Base-by-base conservation (phyloP, 2,329 filamentous ascomycete genomes). In the Incumbomyces lentus region DNA sequence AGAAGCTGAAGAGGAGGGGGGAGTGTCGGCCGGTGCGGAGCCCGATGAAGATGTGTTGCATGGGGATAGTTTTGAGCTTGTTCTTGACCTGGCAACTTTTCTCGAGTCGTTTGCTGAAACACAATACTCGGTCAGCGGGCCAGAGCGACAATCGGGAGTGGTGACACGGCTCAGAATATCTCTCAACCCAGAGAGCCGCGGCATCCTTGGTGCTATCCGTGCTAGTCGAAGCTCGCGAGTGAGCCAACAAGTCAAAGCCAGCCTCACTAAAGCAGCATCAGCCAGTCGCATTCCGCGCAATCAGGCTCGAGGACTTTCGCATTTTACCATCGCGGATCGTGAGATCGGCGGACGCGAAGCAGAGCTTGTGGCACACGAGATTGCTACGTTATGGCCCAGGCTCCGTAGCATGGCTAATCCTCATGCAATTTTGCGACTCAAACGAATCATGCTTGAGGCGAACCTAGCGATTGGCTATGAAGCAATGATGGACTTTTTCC, bases 401-500 rank as follows among this genome's bases (percentile, higher is more conserved):
- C 12, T 45, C 2, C 22, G n/a, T 7, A 22, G n/a, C 29, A n/a
- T 45, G 6, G n/a, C 16, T 16, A 29, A 45, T 31, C 3, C 10
- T n/a, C 17, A 13, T n/a, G 12, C 33, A 13, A 19, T 45, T 5
- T n/a, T 44, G 12, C n/a, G n/a, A n/a, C n/a, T n/a, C 22, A 26
- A 8, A 4, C 33, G 34, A 29, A 37, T 45, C 34, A 45, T 37
- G 42, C 14, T 30, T n/a, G 18, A 45, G 14, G 16, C 16, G 12
- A 18, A 31, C 12, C 17, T 29, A 3, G 34, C 14, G 11, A 31
- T 45, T 13, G 18, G 42, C 34, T 37, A 17, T 5, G 42, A 45
- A 13, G 29, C 16, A 10, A 45, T 45, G 42, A 45, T 37, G 31
- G 42, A 45, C 33, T 36, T 45, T 19, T 37, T 45, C 42, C 6